Percentiles rank a stretch among this genome's conserved stretches.
Evolutionary conservation across 169 alveolate species (phyloP).

Genomic region (Eimeria sp.): DNA sequence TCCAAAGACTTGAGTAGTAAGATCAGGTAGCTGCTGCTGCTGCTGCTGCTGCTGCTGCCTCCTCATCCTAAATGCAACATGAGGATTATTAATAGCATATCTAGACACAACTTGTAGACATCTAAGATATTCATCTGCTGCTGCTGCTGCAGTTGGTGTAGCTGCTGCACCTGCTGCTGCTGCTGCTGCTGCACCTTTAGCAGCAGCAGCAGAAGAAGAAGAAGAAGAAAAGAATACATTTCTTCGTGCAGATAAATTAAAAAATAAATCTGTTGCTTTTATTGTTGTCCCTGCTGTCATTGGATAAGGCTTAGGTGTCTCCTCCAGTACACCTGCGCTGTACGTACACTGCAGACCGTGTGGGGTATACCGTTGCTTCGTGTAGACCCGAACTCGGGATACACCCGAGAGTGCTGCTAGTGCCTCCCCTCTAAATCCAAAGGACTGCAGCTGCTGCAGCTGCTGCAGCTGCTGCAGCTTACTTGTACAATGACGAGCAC

Average conservation of each 20-base stretch:
- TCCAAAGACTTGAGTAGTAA: slow-evolving; percentile 86
- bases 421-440: slow-evolving; percentile 99
- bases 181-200: not conserved
- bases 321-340: not conserved
- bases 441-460: slow-evolving; percentile 88
- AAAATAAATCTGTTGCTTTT: slow-evolving; percentile 93
- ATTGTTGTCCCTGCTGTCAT: slow-evolving; percentile 91
- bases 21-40: slow-evolving; percentile 87
- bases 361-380: slow-evolving; percentile 88
- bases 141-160: not conserved
- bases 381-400: slow-evolving; percentile 94
- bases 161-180: slow-evolving; percentile 5
- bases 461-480: slow-evolving; percentile 54
- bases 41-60: slow-evolving; percentile 86
- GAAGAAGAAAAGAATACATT: slow-evolving; percentile 29
- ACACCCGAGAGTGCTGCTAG: slow-evolving; percentile 97
- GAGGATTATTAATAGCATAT: slow-evolving; percentile 96
- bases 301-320: slow-evolving; percentile 16
- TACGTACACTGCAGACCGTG: slow-evolving; percentile 86
- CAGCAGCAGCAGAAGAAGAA: not conserved
- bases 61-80: slow-evolving; percentile 90
- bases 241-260: slow-evolving; percentile 90
- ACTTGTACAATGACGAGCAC: slow-evolving; percentile 94
- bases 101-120: slow-evolving; percentile 96
- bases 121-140: slow-evolving; percentile 90